Evolutionary conservation across 805 yeast species (phyloP).

Genomic region (Nadsonia fulvescens): DNA sequence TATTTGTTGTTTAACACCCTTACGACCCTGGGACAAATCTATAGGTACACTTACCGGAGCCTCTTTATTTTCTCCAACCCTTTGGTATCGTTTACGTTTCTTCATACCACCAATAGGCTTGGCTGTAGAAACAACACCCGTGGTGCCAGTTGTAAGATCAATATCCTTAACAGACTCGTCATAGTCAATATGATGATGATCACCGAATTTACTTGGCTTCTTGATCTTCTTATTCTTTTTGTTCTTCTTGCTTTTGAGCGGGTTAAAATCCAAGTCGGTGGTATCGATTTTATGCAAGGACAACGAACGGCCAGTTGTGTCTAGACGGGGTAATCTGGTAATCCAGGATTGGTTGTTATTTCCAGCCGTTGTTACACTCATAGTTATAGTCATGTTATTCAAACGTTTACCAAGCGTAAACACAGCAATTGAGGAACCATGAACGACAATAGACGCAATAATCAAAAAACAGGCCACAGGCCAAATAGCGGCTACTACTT

Average conservation of each 20-base stretch:
- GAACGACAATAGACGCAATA: conserved; percentile 67
- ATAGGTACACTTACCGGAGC: no score
- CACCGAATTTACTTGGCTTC: conserved; percentile 1
- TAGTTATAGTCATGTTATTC: conserved; percentile 81
- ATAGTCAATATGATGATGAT: no score
- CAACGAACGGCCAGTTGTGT: conserved; percentile 51
- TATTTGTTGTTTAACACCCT: no score
- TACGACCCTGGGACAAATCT: no score
- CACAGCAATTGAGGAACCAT: conserved; percentile 80
- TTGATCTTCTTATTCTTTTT: conserved; percentile 5
- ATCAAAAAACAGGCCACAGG: conserved; percentile 69
- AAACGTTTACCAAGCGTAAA: conserved; percentile 65
- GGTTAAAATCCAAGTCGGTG: conserved; percentile 21
- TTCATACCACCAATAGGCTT: conserved; percentile 14
- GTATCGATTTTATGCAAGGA: conserved; percentile 77
- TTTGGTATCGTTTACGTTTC: no score
- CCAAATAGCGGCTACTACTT: conserved; percentile 52
- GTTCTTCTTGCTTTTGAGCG: conserved; percentile 7
- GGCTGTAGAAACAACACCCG: conserved; percentile 6
- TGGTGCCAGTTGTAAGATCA: no score
- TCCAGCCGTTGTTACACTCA: conserved; percentile 64
- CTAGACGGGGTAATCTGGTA: conserved; percentile 66
- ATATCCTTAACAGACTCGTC: no score
- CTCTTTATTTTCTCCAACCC: no score
- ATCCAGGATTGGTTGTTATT: conserved; percentile 61